Evolutionary conservation across 108 stramenopile species (phyloP).

Genomic region (Cyclotella baltica): DNA sequence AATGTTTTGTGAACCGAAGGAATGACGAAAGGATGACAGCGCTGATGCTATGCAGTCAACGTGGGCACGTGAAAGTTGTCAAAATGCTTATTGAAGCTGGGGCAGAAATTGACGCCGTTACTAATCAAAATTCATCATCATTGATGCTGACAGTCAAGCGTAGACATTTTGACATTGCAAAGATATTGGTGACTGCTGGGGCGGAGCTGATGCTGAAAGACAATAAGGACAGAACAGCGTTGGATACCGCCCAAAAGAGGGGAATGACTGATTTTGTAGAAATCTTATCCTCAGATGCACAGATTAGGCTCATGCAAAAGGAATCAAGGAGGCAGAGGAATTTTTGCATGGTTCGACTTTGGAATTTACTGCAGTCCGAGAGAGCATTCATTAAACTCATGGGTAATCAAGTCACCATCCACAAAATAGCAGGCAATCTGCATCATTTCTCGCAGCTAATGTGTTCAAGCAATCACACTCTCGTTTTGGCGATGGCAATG

Average conservation of each 20-base stretch:
- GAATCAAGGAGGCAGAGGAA: conserved; percentile 47
- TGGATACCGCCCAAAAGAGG: conserved; percentile 65
- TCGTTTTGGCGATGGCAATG: conserved; percentile 48
- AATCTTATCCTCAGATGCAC: conserved; percentile 49
- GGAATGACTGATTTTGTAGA: conserved; percentile 29
- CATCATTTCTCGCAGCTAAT: conserved; percentile 10
- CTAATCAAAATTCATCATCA: conserved; percentile 81
- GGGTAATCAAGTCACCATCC: conserved; percentile 32
- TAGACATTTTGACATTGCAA: conserved; percentile 72
- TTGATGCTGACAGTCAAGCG: conserved; percentile 90
- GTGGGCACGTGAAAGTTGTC: conserved; percentile 82
- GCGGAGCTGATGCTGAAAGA: conserved; percentile 79
- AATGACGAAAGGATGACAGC: conserved; percentile 87
- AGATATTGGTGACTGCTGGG: conserved; percentile 80
- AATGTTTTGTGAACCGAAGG: conserved; percentile 75
- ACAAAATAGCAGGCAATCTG: conserved; percentile 36
- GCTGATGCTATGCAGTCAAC: conserved; percentile 88
- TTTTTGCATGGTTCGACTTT: conserved; percentile 53
- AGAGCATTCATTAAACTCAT: conserved; percentile 48
- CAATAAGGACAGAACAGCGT: conserved; percentile 69
- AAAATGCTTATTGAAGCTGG: conserved; percentile 66
- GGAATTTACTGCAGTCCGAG: conserved; percentile 62
- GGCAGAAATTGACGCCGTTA: conserved; percentile 69
- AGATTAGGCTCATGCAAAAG: conserved; percentile 61
- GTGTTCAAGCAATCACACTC: conserved; percentile 33